phyloP scores from a whole-genome alignment of 139 green algal species.

The Picochlorum sp. region DNA sequence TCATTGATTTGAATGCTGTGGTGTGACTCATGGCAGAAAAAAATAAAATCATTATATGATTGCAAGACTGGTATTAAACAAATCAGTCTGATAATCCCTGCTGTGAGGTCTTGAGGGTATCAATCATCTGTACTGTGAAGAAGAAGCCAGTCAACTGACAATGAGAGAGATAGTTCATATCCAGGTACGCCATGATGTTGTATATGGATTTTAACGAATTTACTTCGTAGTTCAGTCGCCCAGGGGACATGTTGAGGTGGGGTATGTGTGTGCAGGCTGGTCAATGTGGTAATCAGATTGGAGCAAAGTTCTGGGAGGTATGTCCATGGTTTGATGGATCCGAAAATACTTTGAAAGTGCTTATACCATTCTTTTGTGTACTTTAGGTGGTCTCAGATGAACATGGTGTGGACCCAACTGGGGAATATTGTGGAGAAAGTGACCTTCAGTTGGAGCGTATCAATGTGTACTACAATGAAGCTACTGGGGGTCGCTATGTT shows the following conservation, averaged over 20 bases:
- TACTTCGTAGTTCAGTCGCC: not conserved
- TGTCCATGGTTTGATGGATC: not conserved
- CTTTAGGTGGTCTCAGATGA: slow-evolving; percentile 72
- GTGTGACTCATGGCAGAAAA: too few relatives aligned
- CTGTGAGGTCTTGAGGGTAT: too few relatives aligned
- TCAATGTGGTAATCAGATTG: slow-evolving; percentile 98
- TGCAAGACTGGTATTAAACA: too few relatives aligned
- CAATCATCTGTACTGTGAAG: too few relatives aligned
- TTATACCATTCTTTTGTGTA: not conserved
- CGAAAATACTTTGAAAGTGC: too few relatives aligned
- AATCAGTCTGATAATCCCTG: too few relatives aligned
- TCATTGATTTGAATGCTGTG: too few relatives aligned
- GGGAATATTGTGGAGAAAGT: slow-evolving; percentile 77
- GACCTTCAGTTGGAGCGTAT: slow-evolving; percentile 98
- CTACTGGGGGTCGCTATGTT: slow-evolving; percentile 94
- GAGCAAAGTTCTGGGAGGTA: slow-evolving; percentile 93
- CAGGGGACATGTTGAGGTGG: not conserved
- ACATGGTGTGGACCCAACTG: slow-evolving; percentile 87
- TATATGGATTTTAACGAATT: too few relatives aligned
- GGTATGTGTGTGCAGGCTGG: slow-evolving; percentile 51
- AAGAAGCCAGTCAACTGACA: too few relatives aligned
- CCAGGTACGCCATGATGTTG: slow-evolving; percentile 22
- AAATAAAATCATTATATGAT: too few relatives aligned
- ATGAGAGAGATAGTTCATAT: slow-evolving; percentile 96
- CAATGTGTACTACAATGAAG: slow-evolving; percentile 99